Percentiles rank a stretch among this genome's conserved stretches.
Evolutionary conservation across 306 rosid species (phyloP).

Genomic region (Parietaria judaica): DNA sequence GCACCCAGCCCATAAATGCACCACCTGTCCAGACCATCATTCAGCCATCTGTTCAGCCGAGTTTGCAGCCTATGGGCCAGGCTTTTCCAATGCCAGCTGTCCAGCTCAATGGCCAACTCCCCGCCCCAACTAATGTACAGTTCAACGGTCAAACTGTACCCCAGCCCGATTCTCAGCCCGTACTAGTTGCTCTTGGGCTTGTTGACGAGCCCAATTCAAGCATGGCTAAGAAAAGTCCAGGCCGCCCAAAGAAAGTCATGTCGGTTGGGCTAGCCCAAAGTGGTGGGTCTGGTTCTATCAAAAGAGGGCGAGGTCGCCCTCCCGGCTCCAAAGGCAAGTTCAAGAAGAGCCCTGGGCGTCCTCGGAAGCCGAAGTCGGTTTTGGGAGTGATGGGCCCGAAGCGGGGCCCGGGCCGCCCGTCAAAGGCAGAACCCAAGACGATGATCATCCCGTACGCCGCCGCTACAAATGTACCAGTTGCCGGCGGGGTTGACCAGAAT

Average conservation of each 20-base stretch:
- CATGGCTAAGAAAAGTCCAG: conserved; percentile 30
- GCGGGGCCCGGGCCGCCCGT: conserved; percentile 65
- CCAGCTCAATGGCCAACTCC: conserved; percentile 2
- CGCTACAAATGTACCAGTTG: conserved; percentile 26
- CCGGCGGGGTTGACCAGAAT: conserved; percentile 21
- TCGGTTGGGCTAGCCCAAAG: conserved; percentile 1
- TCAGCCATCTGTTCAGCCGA: conserved; percentile 14
- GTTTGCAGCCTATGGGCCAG: conserved; percentile 6
- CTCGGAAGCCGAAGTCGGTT: conserved; percentile 36
- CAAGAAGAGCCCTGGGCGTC: conserved; percentile 41
- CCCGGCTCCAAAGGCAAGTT: conserved; percentile 29
- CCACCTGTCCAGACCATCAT: not conserved
- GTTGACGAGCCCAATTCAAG: conserved; percentile 44
- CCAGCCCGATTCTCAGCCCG: conserved; percentile 46
- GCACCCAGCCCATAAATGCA: not conserved
- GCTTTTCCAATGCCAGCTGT: conserved; percentile 11
- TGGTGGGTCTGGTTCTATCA: conserved; percentile 10
- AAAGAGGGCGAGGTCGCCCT: conserved; percentile 57
- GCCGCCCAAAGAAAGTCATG: conserved; percentile 43
- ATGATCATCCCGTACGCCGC: conserved; percentile 45
- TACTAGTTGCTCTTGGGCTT: conserved; percentile 55
- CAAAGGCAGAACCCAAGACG: conserved; percentile 37
- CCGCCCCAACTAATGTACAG: conserved; percentile 4
- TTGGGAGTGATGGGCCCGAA: conserved; percentile 22
- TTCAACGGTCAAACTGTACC: conserved; percentile 6